Percentiles rank a stretch among this genome's conserved stretches.
phyloP scores from a whole-genome alignment of 1,139 yeast species.

The Oligophagozyma castellii region DNA sequence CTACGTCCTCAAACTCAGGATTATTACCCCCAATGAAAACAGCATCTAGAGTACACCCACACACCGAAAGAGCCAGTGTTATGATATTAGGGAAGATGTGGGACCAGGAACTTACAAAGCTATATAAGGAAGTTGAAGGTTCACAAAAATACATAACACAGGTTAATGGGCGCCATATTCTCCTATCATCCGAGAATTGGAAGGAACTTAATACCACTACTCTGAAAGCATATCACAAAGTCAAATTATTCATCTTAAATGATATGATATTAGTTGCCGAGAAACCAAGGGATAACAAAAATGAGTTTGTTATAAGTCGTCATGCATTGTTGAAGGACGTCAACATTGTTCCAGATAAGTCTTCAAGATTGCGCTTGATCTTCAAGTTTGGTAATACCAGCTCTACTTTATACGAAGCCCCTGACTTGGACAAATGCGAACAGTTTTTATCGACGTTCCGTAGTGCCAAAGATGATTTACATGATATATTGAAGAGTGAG shows the following conservation, averaged over 20 bases:
- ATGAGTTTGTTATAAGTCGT: constrained; percentile 52
- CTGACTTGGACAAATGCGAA: constrained; percentile 44
- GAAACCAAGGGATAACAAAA: constrained; percentile 33
- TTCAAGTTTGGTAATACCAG: constrained; percentile 12
- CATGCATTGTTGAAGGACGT: constrained; percentile 68
- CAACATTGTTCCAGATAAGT: constrained; percentile 26
- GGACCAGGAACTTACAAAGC: constrained; percentile 58
- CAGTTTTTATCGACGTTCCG: constrained; percentile 45
- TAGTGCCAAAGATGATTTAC: constrained; percentile 50
- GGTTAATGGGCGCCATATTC: constrained; percentile 67
- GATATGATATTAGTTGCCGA: constrained; percentile 70
- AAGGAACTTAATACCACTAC: constrained; percentile 78
- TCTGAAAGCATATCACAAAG: constrained; percentile 66
- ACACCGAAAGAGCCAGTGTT: constrained; percentile 54
- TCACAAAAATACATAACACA: constrained; percentile 73
- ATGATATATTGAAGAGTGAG: constrained; percentile 31
- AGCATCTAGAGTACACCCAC: constrained; percentile 4
- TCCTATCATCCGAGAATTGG: constrained; percentile 78
- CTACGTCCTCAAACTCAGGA: constrained; percentile 3
- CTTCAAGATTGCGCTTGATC: constrained; percentile 18
- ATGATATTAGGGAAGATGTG: constrained; percentile 65
- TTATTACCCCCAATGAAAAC: constrained; percentile 10
- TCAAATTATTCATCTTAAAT: constrained; percentile 63
- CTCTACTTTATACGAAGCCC: constrained; percentile 34
- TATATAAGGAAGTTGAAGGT: constrained; percentile 80